Conservation (phyloP, 108 stramenopile species). For the Cyclostephanos tholiformis region DNA sequence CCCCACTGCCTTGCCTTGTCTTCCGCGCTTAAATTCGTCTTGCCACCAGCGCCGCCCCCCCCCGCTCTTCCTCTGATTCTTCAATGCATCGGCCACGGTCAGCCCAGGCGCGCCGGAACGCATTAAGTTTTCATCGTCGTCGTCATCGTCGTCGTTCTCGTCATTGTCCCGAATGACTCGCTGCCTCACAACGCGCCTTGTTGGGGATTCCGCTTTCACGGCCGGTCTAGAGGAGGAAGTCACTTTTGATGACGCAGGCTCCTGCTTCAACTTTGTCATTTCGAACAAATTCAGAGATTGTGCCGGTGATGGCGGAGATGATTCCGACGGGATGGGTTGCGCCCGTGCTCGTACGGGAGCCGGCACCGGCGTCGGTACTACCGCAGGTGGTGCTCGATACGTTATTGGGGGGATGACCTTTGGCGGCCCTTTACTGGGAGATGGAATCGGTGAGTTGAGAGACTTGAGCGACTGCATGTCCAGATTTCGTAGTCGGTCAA, state of each 20-base stretch:
- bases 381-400: constrained; percentile 20
- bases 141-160: constrained; percentile 46
- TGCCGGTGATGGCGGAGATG: constrained; percentile 10
- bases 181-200: constrained; percentile 17
- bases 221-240: constrained; percentile 3
- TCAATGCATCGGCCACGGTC: constrained; percentile 59
- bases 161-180: constrained; percentile 22
- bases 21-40: constrained; percentile 37
- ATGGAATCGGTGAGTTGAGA: constrained; percentile 47
- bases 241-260: neutral
- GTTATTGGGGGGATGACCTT: constrained; percentile 1
- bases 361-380: constrained; percentile 9
- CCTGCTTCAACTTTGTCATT: constrained; percentile 28
- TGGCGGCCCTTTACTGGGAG: constrained; percentile 18
- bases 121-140: constrained; percentile 62
- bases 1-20: constrained; percentile 63
- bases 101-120: constrained; percentile 46
- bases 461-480: constrained; percentile 39
- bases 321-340: constrained; percentile 6
- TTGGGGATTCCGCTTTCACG: neutral
- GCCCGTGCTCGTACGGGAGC: constrained; percentile 5
- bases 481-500: constrained; percentile 35
- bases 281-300: constrained; percentile 19
- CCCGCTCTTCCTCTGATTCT: constrained; percentile 36
- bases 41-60: constrained; percentile 31